A percentile compares a stretch with the other conserved stretches of the same genome.
Conservation (phyloP, 371 early-diverging fungal species). For the Saksenaea vasiformis region DNA sequence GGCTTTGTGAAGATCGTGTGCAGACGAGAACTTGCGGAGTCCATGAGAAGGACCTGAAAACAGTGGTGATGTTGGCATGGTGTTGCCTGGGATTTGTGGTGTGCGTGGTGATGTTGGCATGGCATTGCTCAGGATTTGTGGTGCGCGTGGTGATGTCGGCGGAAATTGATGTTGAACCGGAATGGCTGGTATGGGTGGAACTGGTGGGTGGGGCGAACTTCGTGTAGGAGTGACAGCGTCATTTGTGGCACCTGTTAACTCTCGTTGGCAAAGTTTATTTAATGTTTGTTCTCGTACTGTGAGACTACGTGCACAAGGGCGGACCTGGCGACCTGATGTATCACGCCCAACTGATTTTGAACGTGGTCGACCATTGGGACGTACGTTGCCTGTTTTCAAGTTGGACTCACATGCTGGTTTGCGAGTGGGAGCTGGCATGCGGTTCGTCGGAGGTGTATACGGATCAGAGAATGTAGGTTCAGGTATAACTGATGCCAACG, state of each 20-base stretch:
- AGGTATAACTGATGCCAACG: background rate
- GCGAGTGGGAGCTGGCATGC: background rate
- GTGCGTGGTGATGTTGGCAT: background rate
- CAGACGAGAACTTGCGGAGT: constrained; percentile 6
- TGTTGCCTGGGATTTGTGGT: background rate
- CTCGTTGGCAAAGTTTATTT: constrained; percentile 11
- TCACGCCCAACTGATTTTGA: background rate
- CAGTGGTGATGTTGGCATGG: background rate
- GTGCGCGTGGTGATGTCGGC: background rate
- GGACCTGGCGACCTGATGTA: background rate
- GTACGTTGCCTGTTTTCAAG: background rate
- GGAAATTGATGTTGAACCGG: background rate
- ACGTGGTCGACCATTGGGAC: background rate
- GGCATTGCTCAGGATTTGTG: background rate
- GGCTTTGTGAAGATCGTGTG: constrained; percentile 5
- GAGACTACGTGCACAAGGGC: constrained; percentile 4
- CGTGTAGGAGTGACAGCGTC: background rate
- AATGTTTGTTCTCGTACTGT: constrained; percentile 12
- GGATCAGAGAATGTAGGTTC: constrained; percentile 2
- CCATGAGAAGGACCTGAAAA: background rate
- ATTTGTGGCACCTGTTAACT: background rate
- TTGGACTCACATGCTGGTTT: background rate
- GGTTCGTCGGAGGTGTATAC: background rate
- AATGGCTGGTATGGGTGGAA: background rate
- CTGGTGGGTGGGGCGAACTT: background rate